phyloP scores from a whole-genome alignment of 345 rosid species.

The Citrus cavaleriei region DNA sequence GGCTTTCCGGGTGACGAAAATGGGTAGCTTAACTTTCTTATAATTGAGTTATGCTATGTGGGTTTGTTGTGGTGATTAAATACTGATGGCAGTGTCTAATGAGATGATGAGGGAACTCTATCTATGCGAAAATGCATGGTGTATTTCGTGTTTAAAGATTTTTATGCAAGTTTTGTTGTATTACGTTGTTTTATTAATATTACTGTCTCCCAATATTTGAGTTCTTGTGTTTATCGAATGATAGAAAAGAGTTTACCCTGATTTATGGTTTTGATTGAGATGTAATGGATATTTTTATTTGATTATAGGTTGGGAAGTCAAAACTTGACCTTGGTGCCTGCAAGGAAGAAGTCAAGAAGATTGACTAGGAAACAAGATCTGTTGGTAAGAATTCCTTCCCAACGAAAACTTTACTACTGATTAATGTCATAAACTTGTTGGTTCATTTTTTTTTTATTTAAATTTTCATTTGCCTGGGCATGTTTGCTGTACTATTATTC shows the following conservation, averaged over 20 bases:
- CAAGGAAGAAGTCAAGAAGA: background rate
- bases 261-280: background rate
- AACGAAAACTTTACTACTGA: no score
- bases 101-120: no score
- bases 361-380: no score
- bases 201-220: background rate
- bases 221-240: background rate
- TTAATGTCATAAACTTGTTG: no score
- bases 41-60: no score
- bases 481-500: background rate
- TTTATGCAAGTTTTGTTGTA: background rate
- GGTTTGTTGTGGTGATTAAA: no score
- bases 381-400: no score
- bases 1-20: background rate
- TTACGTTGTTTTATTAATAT: background rate
- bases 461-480: background rate
- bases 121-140: no score
- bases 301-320: slow-evolving; percentile 15
- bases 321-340: background rate
- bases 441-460: no score
- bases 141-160: no score
- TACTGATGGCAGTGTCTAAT: no score
- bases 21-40: background rate
- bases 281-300: slow-evolving; percentile 1
- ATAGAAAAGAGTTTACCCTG: background rate